These are phyloP conservation scores for Suillus placidus DNA, from an alignment of 768 basidiomycete species.

Conservation along the genomic window DNA sequence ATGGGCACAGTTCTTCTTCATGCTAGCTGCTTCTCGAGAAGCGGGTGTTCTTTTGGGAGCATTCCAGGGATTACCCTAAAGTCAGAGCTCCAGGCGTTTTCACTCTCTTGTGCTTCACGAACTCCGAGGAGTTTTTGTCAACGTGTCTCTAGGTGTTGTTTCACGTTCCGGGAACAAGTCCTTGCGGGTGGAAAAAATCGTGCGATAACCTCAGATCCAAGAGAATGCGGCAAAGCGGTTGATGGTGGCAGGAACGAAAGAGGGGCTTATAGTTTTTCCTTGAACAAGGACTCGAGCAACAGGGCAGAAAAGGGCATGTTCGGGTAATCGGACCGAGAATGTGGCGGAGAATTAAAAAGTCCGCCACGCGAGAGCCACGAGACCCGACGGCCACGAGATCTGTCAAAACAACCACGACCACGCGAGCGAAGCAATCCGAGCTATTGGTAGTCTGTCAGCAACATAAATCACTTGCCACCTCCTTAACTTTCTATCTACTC, in stretches of 20 bases:
- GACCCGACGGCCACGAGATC: slow-evolving; percentile 28
- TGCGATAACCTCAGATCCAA: not conserved
- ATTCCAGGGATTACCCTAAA: slow-evolving; percentile 1
- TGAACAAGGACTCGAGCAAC: not conserved
- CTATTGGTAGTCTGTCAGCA: slow-evolving; percentile 19
- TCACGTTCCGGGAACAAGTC: slow-evolving; percentile 6
- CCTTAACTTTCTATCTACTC: slow-evolving; percentile 9
- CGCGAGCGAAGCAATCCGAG: slow-evolving; percentile 36
- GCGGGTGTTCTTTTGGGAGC: not conserved
- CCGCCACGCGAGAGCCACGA: slow-evolving; percentile 39
- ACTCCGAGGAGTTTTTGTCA: not conserved
- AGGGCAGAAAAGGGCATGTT: not conserved
- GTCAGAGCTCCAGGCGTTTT: not conserved
- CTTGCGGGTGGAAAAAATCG: not conserved
- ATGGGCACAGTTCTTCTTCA: not conserved
- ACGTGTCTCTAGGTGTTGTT: not conserved
- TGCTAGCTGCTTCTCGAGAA: not conserved
- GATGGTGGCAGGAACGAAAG: slow-evolving; percentile 3
- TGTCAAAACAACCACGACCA: slow-evolving; percentile 33
- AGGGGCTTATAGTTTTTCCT: slow-evolving; percentile 6
- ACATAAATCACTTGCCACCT: slow-evolving; percentile 12
- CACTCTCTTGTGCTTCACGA: slow-evolving; percentile 1
- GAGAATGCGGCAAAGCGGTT: not conserved
- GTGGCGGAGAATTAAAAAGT: slow-evolving; percentile 25
- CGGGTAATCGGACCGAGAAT: slow-evolving; percentile 15